Percentiles rank a stretch among this genome's conserved stretches.
phyloP scores from a whole-genome alignment of 805 yeast species.

The Candida multigemmis region DNA sequence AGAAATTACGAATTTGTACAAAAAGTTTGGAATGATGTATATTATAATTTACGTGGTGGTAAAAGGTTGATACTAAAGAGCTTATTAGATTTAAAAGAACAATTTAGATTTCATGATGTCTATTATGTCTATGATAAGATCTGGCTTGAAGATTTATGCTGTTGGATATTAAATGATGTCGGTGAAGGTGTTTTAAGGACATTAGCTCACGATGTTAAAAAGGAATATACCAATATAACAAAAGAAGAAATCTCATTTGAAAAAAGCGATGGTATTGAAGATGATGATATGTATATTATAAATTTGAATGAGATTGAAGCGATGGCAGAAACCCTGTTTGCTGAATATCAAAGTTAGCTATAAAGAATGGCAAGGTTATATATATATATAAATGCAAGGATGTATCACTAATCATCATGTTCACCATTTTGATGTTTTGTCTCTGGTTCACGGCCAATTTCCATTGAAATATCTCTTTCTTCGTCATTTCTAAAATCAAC shows the following conservation, averaged over 20 bases:
- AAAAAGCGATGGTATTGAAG: constrained; percentile 20
- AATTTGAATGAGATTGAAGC: constrained; percentile 49
- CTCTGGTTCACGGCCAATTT: no score
- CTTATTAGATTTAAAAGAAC: constrained; percentile 54
- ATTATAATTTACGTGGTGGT: constrained; percentile 57
- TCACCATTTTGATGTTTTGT: no score
- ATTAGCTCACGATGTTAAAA: constrained; percentile 57
- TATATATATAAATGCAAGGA: background rate
- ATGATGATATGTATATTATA: constrained; percentile 32
- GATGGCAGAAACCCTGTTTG: constrained; percentile 39
- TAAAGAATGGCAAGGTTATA: background rate
- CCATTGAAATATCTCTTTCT: constrained; percentile 7
- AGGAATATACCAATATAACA: constrained; percentile 24
- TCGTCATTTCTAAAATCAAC: constrained; percentile 10
- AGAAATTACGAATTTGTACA: constrained; percentile 54
- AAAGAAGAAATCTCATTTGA: constrained; percentile 50
- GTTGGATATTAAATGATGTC: constrained; percentile 64
- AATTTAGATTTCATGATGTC: constrained; percentile 75
- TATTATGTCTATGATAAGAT: constrained; percentile 79
- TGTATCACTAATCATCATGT: constrained; percentile 1
- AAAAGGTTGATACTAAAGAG: constrained; percentile 53
- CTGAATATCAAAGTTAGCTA: background rate
- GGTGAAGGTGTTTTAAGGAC: constrained; percentile 50
- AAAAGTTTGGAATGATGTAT: constrained; percentile 71
- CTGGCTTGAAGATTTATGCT: constrained; percentile 65